Conservation (phyloP, 1,284 basidiomycete genomes). For the Boletus holoroseus region DNA sequence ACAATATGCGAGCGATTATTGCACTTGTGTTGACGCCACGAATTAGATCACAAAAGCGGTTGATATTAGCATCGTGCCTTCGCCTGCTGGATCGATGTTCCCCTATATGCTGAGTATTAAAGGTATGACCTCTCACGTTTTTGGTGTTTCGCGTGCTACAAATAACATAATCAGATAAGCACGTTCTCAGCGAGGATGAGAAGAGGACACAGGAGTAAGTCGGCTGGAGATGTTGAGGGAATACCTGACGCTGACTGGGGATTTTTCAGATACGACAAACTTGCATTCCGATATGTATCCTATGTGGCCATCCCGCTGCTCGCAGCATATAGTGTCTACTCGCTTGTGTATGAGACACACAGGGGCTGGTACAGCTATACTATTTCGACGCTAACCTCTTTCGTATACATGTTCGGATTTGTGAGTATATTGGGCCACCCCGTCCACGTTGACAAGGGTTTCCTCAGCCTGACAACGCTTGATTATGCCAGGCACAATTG, state of each 20-base stretch:
- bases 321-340: slow-evolving; percentile 84
- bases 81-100: slow-evolving; percentile 56
- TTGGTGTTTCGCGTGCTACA: slow-evolving; percentile 9
- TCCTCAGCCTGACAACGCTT: slow-evolving; percentile 18
- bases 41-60: slow-evolving; percentile 78
- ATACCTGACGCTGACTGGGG: slow-evolving; percentile 21
- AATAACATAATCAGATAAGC: slow-evolving; percentile 62
- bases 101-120: slow-evolving; percentile 81
- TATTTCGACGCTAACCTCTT: slow-evolving; percentile 82
- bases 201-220: slow-evolving; percentile 95
- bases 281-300: slow-evolving; percentile 89
- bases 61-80: slow-evolving; percentile 65
- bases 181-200: slow-evolving; percentile 89
- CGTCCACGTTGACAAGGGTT: slow-evolving; percentile 4
- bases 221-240: not conserved
- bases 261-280: slow-evolving; percentile 63
- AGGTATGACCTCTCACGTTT: slow-evolving; percentile 44
- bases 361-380: slow-evolving; percentile 94
- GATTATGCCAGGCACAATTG: slow-evolving; percentile 65
- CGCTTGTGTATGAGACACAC: slow-evolving; percentile 84
- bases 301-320: slow-evolving; percentile 83
- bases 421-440: slow-evolving; percentile 45
- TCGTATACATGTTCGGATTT: slow-evolving; percentile 96
- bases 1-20: slow-evolving; percentile 13
- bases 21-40: slow-evolving; percentile 12